Base-by-base conservation (phyloP, 1,139 yeast species). In the Taphrina pruni region DNA sequence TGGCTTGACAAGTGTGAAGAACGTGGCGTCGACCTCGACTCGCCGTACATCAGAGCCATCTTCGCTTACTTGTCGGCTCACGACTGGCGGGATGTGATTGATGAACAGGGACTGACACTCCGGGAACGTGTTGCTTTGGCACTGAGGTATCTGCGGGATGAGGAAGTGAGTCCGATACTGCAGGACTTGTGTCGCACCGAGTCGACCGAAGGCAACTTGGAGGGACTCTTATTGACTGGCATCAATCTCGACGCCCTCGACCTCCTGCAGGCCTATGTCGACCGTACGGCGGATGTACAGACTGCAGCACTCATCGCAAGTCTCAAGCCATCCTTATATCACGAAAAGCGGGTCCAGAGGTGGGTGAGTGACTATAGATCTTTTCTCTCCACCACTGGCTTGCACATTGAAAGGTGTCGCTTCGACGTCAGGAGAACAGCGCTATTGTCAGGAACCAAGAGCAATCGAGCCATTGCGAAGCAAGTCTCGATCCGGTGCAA, bases 41-140 rank as follows among this genome's bases (percentile, higher is more conserved):
- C 90, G 75, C 97, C 98, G 0, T 94, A 94, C 76, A 80, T 94
- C 71, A 80, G 97, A 54, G 97, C 96, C 0, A 90, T 93, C 1
- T 94, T 94, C 81, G 97, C 97, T 0, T 94, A 88, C 74, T 88
- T 94, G 69, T 92, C 97, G 0, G 97, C 94, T 76, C 90, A 91
- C 66, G 96, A 93, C 73, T 94, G 98, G 98, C 88, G 94, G 87
- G 98, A 91, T 76, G 97, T 94, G 1, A 81, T 94, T 70, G 97
- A 92, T 76, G 97, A 94, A 75, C 87, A 88, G 48, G 88, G 97
- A 1, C 82, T 94, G 60, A 97, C 99, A 0, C 80, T 94, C 60
- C 82, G 95, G 70, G 99, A 94, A 76, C 81, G 97, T 72, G 79
- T 94, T 14, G 97, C 97, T 0, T 93, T 94, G 52, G 97, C 98